Percentiles rank a stretch among this genome's conserved stretches.
These are phyloP conservation scores for Trichophyton rubrum DNA, from an alignment of 2,329 filamentous ascomycete genomes.

Conservation along the genomic window DNA sequence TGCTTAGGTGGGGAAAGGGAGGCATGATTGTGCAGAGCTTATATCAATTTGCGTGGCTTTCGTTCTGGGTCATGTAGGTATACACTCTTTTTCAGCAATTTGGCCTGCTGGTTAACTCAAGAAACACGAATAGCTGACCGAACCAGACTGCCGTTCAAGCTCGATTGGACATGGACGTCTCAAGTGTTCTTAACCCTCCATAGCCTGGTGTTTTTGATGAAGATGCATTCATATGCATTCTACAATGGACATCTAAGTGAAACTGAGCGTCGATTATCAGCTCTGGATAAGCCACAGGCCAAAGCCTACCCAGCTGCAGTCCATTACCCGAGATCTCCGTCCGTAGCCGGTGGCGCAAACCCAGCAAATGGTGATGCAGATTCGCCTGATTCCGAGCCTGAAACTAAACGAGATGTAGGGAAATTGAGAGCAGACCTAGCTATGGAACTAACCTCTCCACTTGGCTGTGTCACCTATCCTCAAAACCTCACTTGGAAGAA, in stretches of 20 bases:
- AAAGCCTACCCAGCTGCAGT: conserved; percentile 53
- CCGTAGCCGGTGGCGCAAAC: background rate
- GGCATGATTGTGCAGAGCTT: conserved; percentile 76
- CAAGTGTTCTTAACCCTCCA: conserved; percentile 92
- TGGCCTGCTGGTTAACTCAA: background rate
- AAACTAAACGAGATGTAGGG: conserved; percentile 41
- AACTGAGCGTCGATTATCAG: conserved; percentile 65
- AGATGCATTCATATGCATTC: conserved; percentile 97
- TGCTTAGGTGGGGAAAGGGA: conserved; percentile 58
- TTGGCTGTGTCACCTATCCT: conserved; percentile 82
- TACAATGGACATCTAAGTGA: conserved; percentile 94
- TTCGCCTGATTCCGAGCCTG: conserved; percentile 18
- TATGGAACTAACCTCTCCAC: conserved; percentile 76
- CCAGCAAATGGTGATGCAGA: conserved; percentile 11
- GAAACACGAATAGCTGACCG: conserved; percentile 14
- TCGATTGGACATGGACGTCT: conserved; percentile 92
- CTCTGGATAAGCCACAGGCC: conserved; percentile 63
- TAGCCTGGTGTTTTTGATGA: conserved; percentile 87
- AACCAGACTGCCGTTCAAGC: conserved; percentile 58
- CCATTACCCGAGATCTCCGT: conserved; percentile 50
- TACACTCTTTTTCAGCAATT: background rate
- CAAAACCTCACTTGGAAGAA: conserved; percentile 73
- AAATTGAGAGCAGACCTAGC: conserved; percentile 77
- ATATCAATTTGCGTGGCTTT: conserved; percentile 67
- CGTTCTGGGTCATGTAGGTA: conserved; percentile 59